A percentile compares a stretch with the other conserved stretches of the same genome.
Conservation (phyloP, 1,139 yeast genomes). For the Saccharomyces hybrid region DNA sequence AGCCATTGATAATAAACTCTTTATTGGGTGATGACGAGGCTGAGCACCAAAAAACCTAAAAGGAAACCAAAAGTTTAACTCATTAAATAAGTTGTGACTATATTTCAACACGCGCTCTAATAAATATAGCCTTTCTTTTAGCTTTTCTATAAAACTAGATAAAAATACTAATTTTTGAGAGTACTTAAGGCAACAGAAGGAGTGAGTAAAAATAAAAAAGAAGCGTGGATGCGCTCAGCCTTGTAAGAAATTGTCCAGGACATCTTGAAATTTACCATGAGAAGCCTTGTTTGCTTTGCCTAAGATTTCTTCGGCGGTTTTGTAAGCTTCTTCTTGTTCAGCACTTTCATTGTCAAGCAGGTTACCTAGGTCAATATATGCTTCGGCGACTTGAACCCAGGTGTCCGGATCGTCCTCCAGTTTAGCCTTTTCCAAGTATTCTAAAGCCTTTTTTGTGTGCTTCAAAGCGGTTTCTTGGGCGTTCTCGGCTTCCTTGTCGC, state of each 20-base stretch:
- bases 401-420: constrained; percentile 69
- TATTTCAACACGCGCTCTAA: neutral
- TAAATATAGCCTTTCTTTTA: neutral
- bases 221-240: constrained; percentile 3
- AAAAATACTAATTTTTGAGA: neutral
- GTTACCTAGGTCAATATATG: constrained; percentile 72
- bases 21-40: neutral
- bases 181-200: neutral
- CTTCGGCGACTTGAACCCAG: constrained; percentile 82
- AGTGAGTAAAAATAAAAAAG: neutral
- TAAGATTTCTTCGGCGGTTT: constrained; percentile 57
- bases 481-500: constrained; percentile 30
- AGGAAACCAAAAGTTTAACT: neutral
- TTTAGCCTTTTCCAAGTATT: constrained; percentile 50
- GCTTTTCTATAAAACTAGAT: neutral
- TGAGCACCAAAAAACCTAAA: neutral
- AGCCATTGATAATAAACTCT: neutral
- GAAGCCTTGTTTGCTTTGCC: constrained; percentile 66
- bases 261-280: constrained; percentile 61
- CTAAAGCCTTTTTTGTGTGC: constrained; percentile 49
- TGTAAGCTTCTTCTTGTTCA: constrained; percentile 58
- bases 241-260: constrained; percentile 36
- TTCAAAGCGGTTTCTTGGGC: constrained; percentile 47
- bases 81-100: neutral
- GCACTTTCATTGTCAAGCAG: constrained; percentile 54